Base-by-base conservation (phyloP, 108 stramenopile species). In the Stephanodiscus minutulus region DNA sequence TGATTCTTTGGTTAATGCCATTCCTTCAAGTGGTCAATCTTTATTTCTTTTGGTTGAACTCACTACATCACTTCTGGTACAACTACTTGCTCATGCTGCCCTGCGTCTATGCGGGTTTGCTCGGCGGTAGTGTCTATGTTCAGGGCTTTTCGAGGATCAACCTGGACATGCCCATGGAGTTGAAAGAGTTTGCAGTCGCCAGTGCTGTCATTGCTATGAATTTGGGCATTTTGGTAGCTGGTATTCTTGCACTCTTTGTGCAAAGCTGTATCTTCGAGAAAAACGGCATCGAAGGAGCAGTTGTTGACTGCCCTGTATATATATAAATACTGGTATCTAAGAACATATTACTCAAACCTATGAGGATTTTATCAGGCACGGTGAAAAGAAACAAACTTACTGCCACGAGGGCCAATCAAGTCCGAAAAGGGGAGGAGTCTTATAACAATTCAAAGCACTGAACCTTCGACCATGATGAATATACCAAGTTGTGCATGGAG, bases 91-190 rank as follows among this genome's bases (percentile, higher is more conserved):
- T 86, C 55, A 66, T 89, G 21, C 18, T 81, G 1, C 64, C 81
- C 18, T 85, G 86, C 46, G 79, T 91, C 25, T 74, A 81, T 43
- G 85, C 83, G 1, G 94, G 94, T 13, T 57, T 90, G 22, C 61
- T 96, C 18, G 94, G 94, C 25, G 94, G 91, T 13, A 85, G 74
- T 22, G 89, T 92, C 27, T 96, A 96, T 65, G 86, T 92, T 3
- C 85, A 93, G 58, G 90, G 85, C 13, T 91, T 86, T 62, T 72
- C 69, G 12, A 64, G 88, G 28, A 88, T 95, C 15, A 80, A 80
- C 43, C 25, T 49, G 8, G 91, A 88, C 53, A 25, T 91, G n/a
- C 83, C 87, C 7, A 20, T 29, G 24, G 72, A 73, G 41, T 61
- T 79, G 43, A 61, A 79, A 59, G 94, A 95, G 66, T 88, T 95